Percentiles rank a stretch among this genome's conserved stretches.
phyloP scores from a whole-genome alignment of 208 protist species.

The Trichomonas vaginalis region DNA sequence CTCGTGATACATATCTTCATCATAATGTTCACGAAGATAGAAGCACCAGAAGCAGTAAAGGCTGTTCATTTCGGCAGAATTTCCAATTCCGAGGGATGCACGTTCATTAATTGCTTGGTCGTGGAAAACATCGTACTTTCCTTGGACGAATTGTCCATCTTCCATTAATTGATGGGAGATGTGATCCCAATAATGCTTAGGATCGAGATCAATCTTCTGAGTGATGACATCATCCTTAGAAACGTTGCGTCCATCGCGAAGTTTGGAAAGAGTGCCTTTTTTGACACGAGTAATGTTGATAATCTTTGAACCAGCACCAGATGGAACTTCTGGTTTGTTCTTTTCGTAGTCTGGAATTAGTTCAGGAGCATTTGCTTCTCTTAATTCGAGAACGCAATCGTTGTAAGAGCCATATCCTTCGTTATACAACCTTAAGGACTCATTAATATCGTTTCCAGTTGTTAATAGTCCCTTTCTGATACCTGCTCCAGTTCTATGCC shows the following conservation, averaged over 20 bases:
- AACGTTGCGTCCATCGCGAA: not conserved
- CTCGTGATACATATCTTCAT: not conserved
- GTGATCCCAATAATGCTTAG: not conserved
- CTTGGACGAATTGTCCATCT: not conserved
- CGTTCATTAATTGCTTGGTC: not conserved
- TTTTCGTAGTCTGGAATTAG: not conserved
- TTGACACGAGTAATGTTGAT: not conserved
- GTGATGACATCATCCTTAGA: not conserved
- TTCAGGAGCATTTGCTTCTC: not conserved
- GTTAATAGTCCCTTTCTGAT: not conserved
- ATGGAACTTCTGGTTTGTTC: not conserved
- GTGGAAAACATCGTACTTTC: not conserved
- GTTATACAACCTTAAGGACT: not conserved
- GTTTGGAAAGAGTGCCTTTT: not conserved
- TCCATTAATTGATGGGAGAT: not conserved
- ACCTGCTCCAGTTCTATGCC: not conserved
- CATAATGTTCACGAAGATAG: not conserved
- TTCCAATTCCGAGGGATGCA: not conserved
- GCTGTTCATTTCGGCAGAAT: not conserved
- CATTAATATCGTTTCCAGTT: not conserved
- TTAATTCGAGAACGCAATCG: not conserved
- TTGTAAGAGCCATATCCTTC: not conserved
- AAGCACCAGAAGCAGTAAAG: slow-evolving; percentile 2
- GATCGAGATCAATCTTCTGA: not conserved
- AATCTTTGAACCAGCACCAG: not conserved